A percentile compares a stretch with the other conserved stretches of the same genome.
phyloP scores from a whole-genome alignment of 306 rosid species.

The Dalbergia oliveri region DNA sequence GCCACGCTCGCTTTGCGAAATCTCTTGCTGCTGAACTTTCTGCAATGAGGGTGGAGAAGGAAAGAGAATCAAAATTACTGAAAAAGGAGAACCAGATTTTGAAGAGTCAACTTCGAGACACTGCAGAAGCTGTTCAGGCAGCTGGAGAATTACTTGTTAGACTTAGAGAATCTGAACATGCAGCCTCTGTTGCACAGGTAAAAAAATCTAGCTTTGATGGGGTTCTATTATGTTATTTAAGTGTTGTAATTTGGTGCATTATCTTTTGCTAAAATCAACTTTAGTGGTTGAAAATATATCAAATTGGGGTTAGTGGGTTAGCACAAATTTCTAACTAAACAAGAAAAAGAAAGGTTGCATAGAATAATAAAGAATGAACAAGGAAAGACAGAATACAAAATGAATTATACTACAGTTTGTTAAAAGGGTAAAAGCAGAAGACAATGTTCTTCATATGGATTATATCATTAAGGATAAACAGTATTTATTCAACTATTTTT shows the following conservation, averaged over 20 bases:
- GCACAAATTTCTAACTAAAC: no score
- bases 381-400: no score
- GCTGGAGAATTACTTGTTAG: conserved; percentile 96
- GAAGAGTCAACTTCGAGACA: conserved; percentile 87
- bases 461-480: background rate
- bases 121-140: conserved; percentile 99
- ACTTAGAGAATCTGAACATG: conserved; percentile 91
- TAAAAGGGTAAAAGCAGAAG: background rate
- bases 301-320: background rate
- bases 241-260: background rate
- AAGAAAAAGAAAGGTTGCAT: no score
- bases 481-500: background rate
- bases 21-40: conserved; percentile 83
- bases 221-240: background rate
- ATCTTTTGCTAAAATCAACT: background rate
- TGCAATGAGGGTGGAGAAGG: conserved; percentile 70
- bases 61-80: conserved; percentile 78
- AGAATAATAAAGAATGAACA: no score
- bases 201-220: conserved; percentile 19
- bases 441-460: background rate
- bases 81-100: conserved; percentile 86
- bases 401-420: background rate
- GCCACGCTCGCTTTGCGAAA: conserved; percentile 75
- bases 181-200: conserved; percentile 85
- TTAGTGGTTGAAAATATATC: background rate